These are phyloP conservation scores for Paulownia fortunei DNA, from an alignment of 257 asterid genomes.

Conservation along the genomic window DNA sequence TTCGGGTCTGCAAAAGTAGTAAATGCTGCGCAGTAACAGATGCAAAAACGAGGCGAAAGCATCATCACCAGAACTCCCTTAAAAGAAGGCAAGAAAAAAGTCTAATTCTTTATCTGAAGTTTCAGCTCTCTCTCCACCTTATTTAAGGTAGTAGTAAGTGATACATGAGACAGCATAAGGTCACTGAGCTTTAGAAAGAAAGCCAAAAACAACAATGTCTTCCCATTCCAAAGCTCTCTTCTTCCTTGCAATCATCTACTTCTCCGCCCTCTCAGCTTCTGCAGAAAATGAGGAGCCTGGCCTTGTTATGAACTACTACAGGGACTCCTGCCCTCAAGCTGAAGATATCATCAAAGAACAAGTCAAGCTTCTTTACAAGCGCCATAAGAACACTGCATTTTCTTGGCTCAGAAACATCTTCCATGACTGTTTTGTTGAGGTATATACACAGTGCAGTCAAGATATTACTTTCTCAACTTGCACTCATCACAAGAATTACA, in stretches of 20 bases:
- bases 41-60: background rate
- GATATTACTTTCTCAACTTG: background rate
- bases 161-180: background rate
- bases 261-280: slow-evolving; percentile 37
- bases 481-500: background rate
- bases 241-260: slow-evolving; percentile 45
- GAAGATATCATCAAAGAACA: slow-evolving; percentile 92
- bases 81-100: background rate
- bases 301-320: slow-evolving; percentile 75
- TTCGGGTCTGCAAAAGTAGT: background rate
- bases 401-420: slow-evolving; percentile 98
- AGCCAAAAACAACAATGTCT: slow-evolving; percentile 38
- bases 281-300: slow-evolving; percentile 59
- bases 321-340: slow-evolving; percentile 94
- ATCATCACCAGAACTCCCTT: background rate
- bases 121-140: background rate
- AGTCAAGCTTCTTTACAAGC: slow-evolving; percentile 90
- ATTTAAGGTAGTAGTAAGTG: background rate
- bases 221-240: slow-evolving; percentile 50
- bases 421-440: slow-evolving; percentile 99
- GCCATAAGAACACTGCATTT: slow-evolving; percentile 98
- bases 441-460: too few species aligned
- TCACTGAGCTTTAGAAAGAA: too few species aligned
- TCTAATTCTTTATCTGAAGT: background rate
- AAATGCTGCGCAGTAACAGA: background rate